Base-by-base conservation (phyloP, 129 eudicot genomes). In the Solidago caesia region DNA sequence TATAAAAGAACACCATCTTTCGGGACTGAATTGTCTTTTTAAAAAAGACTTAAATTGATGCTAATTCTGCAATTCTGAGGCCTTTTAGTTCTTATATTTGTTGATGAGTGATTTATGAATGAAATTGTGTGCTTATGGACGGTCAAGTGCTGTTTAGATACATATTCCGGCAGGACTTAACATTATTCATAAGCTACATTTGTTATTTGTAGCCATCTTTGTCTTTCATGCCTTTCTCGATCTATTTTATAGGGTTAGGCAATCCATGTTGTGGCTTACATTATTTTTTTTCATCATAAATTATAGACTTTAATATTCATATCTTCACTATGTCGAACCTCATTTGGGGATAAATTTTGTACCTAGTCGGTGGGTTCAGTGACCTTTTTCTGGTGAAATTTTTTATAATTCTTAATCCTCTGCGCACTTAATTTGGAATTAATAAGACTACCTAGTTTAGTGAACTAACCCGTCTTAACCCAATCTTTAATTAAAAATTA, bases 1-100 rank as follows among this genome's bases (percentile, higher is more conserved):
- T 68, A 4, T 43, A 62, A 69, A 75, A 69, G 62, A 70, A 81
- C 80, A 81, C 77, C 84, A 81, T 75, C 81, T 81, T 81, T 81
- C 80, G 81, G 81, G 81, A 70, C 80, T 75, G 80, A 75, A 59
- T 41, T 66, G 70, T 65, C 59, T 45, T 72, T 41, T 5, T 6
- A 8, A 52, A 48, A 8, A 52, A 48, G 79, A 26, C 70, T 12
- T 73, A n/a, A 21, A 5, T 33, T 73, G 77, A 73, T 73, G 77
- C 47, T 11, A 39, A 75, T 75, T 75, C 79, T 75, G 79, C 79
- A 75, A 75, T 75, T 75, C 79, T 75, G 79, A 75, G 79, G 79
- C 79, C 63, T 0, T 5, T 8, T 13, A 21, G 25, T 43, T 5
- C 1, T 1, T 46, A 1, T 2, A 9, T 46, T 46, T 5, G 1